phyloP scores from a whole-genome alignment of 257 asterid species.

The Solanum sejunctum region DNA sequence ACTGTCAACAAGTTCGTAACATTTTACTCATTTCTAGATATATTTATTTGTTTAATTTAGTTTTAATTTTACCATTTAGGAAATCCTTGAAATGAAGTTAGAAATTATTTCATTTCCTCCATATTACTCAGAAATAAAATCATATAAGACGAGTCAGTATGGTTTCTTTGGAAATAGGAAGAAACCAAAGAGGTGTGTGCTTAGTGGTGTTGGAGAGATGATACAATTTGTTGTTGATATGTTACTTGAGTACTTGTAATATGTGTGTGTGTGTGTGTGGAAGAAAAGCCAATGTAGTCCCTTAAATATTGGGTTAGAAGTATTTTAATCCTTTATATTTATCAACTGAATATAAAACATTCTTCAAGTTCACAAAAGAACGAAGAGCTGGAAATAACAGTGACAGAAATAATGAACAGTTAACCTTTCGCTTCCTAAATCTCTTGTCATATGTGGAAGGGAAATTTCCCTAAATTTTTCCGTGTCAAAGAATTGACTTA shows the following conservation, averaged over 20 bases:
- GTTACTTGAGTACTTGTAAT: not conserved
- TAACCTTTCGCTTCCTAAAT: too few relatives aligned
- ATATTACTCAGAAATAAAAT: not conserved
- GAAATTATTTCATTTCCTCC: not conserved
- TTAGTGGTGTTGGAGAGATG: not conserved
- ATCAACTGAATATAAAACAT: too few relatives aligned
- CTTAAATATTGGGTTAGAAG: too few relatives aligned
- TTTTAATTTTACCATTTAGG: not conserved
- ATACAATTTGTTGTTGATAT: not conserved
- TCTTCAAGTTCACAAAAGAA: too few relatives aligned
- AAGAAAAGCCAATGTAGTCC: not conserved
- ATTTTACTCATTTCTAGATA: not conserved
- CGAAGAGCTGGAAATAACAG: too few relatives aligned
- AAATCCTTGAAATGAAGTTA: not conserved
- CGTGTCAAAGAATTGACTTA: too few relatives aligned
- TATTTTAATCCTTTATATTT: too few relatives aligned
- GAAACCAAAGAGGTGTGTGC: not conserved
- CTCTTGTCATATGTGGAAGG: too few relatives aligned
- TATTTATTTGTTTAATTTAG: too few relatives aligned
- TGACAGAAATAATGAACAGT: too few relatives aligned
- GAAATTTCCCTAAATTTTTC: too few relatives aligned
- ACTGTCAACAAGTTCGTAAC: conserved; percentile 48
- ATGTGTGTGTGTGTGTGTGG: not conserved
- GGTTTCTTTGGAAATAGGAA: not conserved
- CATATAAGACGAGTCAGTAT: not conserved